Evolutionary conservation across 73 alveolate genomes (phyloP).

Genomic region (Urostyla sp.): DNA sequence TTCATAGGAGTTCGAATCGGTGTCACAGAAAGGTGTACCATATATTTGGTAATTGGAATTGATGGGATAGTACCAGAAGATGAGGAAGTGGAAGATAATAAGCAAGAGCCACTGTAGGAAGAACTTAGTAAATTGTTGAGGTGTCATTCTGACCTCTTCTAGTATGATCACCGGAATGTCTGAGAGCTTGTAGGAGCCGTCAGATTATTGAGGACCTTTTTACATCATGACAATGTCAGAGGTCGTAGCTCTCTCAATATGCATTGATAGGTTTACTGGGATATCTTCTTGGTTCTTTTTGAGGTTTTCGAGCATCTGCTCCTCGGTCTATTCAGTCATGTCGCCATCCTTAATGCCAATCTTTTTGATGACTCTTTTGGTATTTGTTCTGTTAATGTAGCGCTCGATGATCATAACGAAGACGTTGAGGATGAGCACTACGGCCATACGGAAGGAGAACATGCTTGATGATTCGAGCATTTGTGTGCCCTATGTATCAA

Average conservation of each 20-base stretch:
- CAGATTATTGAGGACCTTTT: too few relatives aligned
- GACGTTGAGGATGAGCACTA: conserved; percentile 27
- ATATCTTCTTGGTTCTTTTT: conserved; percentile 23
- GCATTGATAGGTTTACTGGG: conserved; percentile 16
- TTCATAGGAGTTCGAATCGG: conserved; percentile 1
- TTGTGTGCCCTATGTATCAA: conserved; percentile 50
- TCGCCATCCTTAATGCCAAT: not conserved
- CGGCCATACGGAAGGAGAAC: conserved; percentile 41
- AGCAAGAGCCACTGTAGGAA: conserved; percentile 27
- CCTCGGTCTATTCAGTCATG: not conserved
- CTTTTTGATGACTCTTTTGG: not conserved
- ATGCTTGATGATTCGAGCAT: conserved; percentile 28
- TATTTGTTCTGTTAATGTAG: conserved; percentile 46
- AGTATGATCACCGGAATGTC: not conserved
- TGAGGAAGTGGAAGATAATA: conserved; percentile 20
- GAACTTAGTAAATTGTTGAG: conserved; percentile 29
- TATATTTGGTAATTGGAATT: conserved; percentile 27
- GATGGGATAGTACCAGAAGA: conserved; percentile 51
- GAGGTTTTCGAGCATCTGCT: not conserved
- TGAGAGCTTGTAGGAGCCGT: not conserved
- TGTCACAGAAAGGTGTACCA: conserved; percentile 45
- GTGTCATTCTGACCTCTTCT: conserved; percentile 43
- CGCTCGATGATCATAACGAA: conserved; percentile 44
- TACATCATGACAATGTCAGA: conserved; percentile 24
- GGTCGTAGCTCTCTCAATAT: not conserved